phyloP scores from a whole-genome alignment of 345 rosid genomes.

The Gossypium anomalum region DNA sequence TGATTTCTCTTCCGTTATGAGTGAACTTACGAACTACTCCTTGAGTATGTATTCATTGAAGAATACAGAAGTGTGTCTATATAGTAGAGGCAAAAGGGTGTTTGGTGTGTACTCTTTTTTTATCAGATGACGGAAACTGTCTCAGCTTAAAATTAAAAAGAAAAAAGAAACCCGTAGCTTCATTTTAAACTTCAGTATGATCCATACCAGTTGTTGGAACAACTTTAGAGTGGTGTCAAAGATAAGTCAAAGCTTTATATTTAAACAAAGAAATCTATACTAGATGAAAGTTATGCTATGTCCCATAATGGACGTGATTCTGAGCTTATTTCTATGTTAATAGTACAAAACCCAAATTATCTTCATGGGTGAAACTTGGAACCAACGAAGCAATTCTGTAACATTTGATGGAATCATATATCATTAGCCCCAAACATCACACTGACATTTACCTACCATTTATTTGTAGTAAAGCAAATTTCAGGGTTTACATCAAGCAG shows the following conservation, averaged over 20 bases:
- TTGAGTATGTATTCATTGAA: neutral
- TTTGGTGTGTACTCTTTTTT: slow-evolving; percentile 13
- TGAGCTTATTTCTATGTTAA: neutral
- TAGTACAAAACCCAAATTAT: neutral
- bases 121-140: slow-evolving; percentile 21
- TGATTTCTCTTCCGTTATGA: neutral
- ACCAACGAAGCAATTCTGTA: neutral
- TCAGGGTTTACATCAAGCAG: slow-evolving; percentile 17
- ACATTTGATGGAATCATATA: neutral
- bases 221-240: slow-evolving; percentile 56
- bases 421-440: neutral
- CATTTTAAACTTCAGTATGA: slow-evolving; percentile 15
- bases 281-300: neutral
- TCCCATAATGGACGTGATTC: neutral
- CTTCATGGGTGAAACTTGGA: neutral
- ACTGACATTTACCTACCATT: neutral
- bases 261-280: neutral
- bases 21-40: slow-evolving; percentile 10
- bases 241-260: slow-evolving; percentile 33
- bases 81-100: slow-evolving; percentile 30
- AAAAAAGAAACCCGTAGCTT: neutral
- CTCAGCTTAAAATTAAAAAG: neutral
- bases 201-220: slow-evolving; percentile 55
- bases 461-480: slow-evolving; percentile 22
- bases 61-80: slow-evolving; percentile 19